Base-by-base conservation (phyloP, 2,329 filamentous ascomycete genomes). In the Fusarium subglutinans region DNA sequence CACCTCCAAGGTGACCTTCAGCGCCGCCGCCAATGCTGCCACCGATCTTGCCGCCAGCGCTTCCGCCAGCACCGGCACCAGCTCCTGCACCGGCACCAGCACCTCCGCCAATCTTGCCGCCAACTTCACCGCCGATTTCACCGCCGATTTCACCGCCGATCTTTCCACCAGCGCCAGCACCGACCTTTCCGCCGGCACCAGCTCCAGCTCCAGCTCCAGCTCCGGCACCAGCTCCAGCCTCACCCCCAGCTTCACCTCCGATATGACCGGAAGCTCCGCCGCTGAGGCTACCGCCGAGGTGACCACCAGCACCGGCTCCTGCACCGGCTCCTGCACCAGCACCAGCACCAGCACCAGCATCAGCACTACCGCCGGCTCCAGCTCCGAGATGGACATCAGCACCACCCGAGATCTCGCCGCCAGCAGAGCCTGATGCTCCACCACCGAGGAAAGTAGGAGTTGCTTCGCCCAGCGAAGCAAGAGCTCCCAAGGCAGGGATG, bases 391-490 rank as follows among this genome's bases (percentile, higher is more conserved):
- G 48, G 17, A 13, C 66, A 3, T 60, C 66, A 26, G 41, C 51
- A n/a, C 60, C 60, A 26, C 55, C 66, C 8, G 48, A 48, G 47
- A 58, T 24, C 30, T 50, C 50, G 17, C 62, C 64, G n/a, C 41
- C 41, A 43, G 50, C 62, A 38, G 38, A 62, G 43, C 66, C 67
- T 37, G 58, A 66, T 41, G 45, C 65, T 35, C 68, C 63, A 12
- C 56, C 55, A 17, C 53, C 33, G 35, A 74, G 4, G 54, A 75
- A 63, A 53, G 72, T 74, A 22, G 73, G 72, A 38, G 69, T 69
- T 44, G 72, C 73, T 66, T 70, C 72, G 65, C 56, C 69, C 50
- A 73, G 61, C 53, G 73, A 74, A 58, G 72, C 69, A 51, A 75
- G 55, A 24, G 72, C 72, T 75, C 72, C 72, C 58, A 75, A 22